Evolutionary conservation across 73 alveolate genomes (phyloP).

Genomic region (Symbiodinium natans): DNA sequence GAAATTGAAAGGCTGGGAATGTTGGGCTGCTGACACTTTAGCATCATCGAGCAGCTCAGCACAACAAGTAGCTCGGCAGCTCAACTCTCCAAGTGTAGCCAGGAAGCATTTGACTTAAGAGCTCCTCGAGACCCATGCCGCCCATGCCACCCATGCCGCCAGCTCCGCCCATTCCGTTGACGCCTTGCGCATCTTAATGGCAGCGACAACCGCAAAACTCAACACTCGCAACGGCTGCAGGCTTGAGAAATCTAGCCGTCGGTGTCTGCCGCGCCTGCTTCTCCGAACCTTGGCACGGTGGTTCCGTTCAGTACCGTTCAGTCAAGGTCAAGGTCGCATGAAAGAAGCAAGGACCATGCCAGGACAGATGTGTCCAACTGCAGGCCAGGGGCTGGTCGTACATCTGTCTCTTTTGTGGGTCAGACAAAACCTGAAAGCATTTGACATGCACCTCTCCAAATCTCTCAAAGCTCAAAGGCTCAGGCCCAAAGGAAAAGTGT

Average conservation of each 20-base stretch:
- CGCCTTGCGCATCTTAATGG: slow-evolving; percentile 2
- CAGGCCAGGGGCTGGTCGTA: slow-evolving; percentile 21
- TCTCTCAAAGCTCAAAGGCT: no score
- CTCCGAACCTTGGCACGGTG: neutral
- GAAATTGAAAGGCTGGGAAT: no score
- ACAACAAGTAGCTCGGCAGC: neutral
- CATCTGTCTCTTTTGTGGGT: slow-evolving; percentile 71
- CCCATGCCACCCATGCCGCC: slow-evolving; percentile 93
- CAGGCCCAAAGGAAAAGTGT: no score
- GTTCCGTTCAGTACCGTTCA: no score
- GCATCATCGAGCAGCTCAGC: neutral
- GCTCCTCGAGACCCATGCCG: slow-evolving; percentile 78
- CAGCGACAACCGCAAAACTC: neutral
- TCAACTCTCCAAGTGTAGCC: no score
- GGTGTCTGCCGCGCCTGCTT: neutral
- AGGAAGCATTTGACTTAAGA: slow-evolving; percentile 31
- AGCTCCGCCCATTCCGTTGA: slow-evolving; percentile 76
- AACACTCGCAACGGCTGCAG: slow-evolving; percentile 11
- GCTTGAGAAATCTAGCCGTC: neutral
- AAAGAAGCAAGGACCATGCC: no score
- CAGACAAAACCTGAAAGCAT: slow-evolving; percentile 35
- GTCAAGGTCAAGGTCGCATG: no score
- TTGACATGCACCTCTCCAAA: neutral
- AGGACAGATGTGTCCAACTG: neutral
- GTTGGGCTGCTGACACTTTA: neutral